Percentiles rank a stretch among this genome's conserved stretches.
These are phyloP conservation scores for Talaromyces stipitatus DNA, from an alignment of 495 filamentous ascomycete genomes.

Conservation along the genomic window DNA sequence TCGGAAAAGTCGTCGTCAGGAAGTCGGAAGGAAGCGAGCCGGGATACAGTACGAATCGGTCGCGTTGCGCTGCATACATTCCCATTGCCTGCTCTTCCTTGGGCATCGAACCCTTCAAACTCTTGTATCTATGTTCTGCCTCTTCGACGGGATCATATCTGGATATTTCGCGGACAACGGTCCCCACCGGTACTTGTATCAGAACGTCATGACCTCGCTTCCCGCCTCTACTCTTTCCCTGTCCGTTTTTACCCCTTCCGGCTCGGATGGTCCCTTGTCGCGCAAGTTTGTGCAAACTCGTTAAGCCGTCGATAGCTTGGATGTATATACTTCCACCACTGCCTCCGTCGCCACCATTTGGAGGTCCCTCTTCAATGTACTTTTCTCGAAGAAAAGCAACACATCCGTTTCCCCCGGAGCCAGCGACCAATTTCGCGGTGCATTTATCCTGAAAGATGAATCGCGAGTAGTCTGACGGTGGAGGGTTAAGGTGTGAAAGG, in stretches of 20 bases:
- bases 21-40: slow-evolving; percentile 60
- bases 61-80: slow-evolving; percentile 32
- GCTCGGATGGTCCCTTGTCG: slow-evolving; percentile 70
- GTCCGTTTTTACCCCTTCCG: slow-evolving; percentile 72
- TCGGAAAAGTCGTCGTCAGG: slow-evolving; percentile 51
- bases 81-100: slow-evolving; percentile 21
- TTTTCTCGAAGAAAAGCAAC: slow-evolving; percentile 89
- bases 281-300: slow-evolving; percentile 85
- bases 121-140: slow-evolving; percentile 33
- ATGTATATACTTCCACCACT: slow-evolving; percentile 89
- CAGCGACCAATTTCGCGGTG: slow-evolving; percentile 63
- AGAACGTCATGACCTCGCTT: slow-evolving; percentile 79
- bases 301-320: slow-evolving; percentile 84
- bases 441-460: slow-evolving; percentile 85
- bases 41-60: slow-evolving; percentile 83
- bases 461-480: slow-evolving; percentile 71
- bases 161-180: slow-evolving; percentile 74
- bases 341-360: slow-evolving; percentile 95
- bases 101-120: slow-evolving; percentile 20
- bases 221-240: slow-evolving; percentile 74
- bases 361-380: slow-evolving; percentile 76
- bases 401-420: slow-evolving; percentile 81
- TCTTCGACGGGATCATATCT: slow-evolving; percentile 71
- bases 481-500: slow-evolving; percentile 61
- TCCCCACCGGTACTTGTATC: slow-evolving; percentile 87